These are phyloP conservation scores for Chalaropsis ovoidea DNA, from an alignment of 2,329 filamentous ascomycete species.

Conservation along the genomic window DNA sequence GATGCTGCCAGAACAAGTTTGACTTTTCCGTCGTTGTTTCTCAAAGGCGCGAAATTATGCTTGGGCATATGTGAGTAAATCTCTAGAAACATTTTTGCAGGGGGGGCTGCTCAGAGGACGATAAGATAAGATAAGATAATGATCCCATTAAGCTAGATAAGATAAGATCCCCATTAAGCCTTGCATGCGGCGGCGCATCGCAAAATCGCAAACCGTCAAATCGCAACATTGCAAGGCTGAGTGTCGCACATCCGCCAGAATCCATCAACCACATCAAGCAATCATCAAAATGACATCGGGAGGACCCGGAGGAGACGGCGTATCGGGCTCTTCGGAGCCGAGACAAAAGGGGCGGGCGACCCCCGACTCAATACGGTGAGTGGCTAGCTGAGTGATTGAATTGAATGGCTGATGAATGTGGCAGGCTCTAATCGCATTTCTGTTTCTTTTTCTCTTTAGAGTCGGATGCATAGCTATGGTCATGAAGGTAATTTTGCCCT, in stretches of 20 bases:
- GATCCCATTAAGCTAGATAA: conserved; percentile 10
- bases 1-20: not conserved
- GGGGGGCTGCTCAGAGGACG: not conserved
- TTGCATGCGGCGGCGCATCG: conserved; percentile 8
- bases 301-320: conserved; percentile 39
- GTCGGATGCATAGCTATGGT: conserved; percentile 53
- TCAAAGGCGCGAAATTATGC: not conserved
- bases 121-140: not conserved
- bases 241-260: not conserved
- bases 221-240: conserved; percentile 14
- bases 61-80: not conserved
- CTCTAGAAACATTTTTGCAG: not conserved
- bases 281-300: conserved; percentile 19
- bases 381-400: conserved; percentile 25
- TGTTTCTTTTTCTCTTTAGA: conserved; percentile 28
- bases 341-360: conserved; percentile 72
- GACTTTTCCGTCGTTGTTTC: not conserved
- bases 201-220: conserved; percentile 11
- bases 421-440: not conserved
- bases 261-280: not conserved
- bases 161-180: not conserved
- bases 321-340: conserved; percentile 48
- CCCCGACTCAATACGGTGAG: conserved; percentile 68
- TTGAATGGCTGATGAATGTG: not conserved
- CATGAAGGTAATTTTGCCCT: conserved; percentile 35